phyloP scores from a whole-genome alignment of 2,329 filamentous ascomycete genomes.

The Arthroderma sp. region DNA sequence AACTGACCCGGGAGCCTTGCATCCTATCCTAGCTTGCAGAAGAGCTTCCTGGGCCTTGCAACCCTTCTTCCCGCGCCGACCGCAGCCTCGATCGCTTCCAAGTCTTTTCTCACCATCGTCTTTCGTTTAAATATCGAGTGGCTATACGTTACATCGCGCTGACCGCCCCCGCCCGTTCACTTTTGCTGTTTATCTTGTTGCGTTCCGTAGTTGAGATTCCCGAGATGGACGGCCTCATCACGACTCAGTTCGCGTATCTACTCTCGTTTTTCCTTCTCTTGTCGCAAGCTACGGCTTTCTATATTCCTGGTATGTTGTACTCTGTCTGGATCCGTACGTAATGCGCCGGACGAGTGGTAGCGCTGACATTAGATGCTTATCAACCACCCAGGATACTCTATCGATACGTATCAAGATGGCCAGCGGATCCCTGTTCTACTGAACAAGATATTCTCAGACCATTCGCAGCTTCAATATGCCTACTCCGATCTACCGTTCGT shows the following conservation, averaged over 20 bases:
- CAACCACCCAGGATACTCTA: slow-evolving; percentile 68
- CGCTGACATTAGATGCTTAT: slow-evolving; percentile 8
- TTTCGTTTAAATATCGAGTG: too few species aligned
- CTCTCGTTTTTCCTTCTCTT: slow-evolving; percentile 24
- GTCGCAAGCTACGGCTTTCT: slow-evolving; percentile 55
- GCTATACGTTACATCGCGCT: too few species aligned
- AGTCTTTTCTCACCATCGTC: too few species aligned
- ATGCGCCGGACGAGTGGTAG: slow-evolving; percentile 7
- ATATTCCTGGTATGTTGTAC: slow-evolving; percentile 60
- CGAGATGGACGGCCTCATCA: slow-evolving; percentile 3
- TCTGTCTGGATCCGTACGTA: not conserved
- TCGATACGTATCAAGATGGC: slow-evolving; percentile 63
- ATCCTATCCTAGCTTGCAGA: not conserved
- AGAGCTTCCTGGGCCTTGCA: too few species aligned
- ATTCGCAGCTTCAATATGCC: slow-evolving; percentile 81
- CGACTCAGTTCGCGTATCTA: not conserved
- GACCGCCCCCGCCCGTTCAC: too few species aligned
- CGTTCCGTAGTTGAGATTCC: not conserved
- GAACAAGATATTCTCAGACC: slow-evolving; percentile 85
- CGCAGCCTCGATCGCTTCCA: too few species aligned
- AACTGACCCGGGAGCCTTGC: not conserved
- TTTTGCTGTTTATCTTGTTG: not conserved
- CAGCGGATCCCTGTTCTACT: slow-evolving; percentile 74
- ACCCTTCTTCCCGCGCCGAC: too few species aligned
- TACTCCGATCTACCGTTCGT: slow-evolving; percentile 83